Conservation (phyloP, 208 protist species). For the Acanthamoeba royreba region DNA sequence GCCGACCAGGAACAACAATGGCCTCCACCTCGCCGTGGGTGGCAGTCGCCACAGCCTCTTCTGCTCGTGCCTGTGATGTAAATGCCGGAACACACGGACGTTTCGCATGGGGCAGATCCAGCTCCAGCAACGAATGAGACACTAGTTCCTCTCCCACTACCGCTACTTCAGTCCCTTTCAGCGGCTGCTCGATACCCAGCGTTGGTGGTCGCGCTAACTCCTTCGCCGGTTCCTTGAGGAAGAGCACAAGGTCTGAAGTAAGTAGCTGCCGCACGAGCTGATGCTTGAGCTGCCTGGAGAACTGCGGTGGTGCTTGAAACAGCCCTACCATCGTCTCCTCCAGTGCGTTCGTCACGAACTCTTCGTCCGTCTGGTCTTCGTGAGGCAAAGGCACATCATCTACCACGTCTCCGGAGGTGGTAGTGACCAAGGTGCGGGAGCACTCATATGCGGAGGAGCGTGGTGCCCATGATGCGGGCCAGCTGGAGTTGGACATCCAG, state of each 20-base stretch:
- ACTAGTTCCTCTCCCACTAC: neutral
- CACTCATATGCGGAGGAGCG: neutral
- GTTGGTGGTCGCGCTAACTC: neutral
- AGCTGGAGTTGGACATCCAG: neutral
- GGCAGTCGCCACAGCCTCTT: neutral
- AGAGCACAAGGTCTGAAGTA: neutral
- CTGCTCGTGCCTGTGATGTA: neutral
- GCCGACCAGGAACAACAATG: neutral
- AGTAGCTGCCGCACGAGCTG: neutral
- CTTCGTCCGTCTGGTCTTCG: neutral
- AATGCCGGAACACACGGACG: neutral
- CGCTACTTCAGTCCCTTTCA: neutral
- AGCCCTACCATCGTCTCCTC: neutral
- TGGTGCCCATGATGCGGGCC: neutral
- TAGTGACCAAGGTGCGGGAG: neutral
- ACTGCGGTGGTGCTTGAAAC: neutral
- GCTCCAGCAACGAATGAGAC: neutral
- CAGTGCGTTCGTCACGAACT: neutral
- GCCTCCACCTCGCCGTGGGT: neutral
- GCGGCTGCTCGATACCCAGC: neutral
- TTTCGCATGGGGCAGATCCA: neutral
- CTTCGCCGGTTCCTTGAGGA: neutral
- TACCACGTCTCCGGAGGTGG: no score
- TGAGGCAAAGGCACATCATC: neutral
- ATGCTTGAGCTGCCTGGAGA: neutral